Evolutionary conservation across 2,329 filamentous ascomycete species (phyloP).

Genomic region (Alternaria metachromatica): DNA sequence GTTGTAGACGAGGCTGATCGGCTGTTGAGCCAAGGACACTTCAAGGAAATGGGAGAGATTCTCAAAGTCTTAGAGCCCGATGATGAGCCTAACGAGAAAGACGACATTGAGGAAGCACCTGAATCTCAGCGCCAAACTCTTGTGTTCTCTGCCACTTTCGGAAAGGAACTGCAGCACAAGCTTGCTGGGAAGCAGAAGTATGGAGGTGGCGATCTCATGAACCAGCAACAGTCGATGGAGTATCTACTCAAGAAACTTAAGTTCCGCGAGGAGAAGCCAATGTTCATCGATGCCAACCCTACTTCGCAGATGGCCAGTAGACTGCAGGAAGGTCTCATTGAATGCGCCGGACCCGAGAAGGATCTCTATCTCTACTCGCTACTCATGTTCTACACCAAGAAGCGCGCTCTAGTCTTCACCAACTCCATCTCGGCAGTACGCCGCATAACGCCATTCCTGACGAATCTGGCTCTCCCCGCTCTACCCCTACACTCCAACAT

Average conservation of each 20-base stretch:
- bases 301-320: slow-evolving; percentile 84
- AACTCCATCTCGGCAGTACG: slow-evolving; percentile 95
- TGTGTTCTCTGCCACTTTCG: slow-evolving; percentile 96
- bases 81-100: slow-evolving; percentile 57
- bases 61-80: slow-evolving; percentile 77
- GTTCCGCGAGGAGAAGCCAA: slow-evolving; percentile 83
- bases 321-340: slow-evolving; percentile 86
- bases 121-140: slow-evolving; percentile 75
- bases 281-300: slow-evolving; percentile 92
- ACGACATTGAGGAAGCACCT: slow-evolving; percentile 10
- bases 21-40: slow-evolving; percentile 88
- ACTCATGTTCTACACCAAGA: slow-evolving; percentile 79
- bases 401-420: slow-evolving; percentile 87
- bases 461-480: slow-evolving; percentile 79
- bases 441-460: slow-evolving; percentile 81
- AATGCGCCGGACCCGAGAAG: slow-evolving; percentile 94
- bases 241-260: slow-evolving; percentile 90
- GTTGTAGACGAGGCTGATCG: slow-evolving; percentile 95
- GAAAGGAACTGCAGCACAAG: slow-evolving; percentile 89
- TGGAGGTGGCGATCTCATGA: slow-evolving; percentile 64
- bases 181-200: slow-evolving; percentile 71
- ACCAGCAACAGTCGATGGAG: slow-evolving; percentile 83
- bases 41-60: slow-evolving; percentile 92
- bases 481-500: slow-evolving; percentile 89
- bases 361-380: slow-evolving; percentile 93